Evolutionary conservation across 805 yeast genomes (phyloP).

Genomic region (Candida andamanensis): DNA sequence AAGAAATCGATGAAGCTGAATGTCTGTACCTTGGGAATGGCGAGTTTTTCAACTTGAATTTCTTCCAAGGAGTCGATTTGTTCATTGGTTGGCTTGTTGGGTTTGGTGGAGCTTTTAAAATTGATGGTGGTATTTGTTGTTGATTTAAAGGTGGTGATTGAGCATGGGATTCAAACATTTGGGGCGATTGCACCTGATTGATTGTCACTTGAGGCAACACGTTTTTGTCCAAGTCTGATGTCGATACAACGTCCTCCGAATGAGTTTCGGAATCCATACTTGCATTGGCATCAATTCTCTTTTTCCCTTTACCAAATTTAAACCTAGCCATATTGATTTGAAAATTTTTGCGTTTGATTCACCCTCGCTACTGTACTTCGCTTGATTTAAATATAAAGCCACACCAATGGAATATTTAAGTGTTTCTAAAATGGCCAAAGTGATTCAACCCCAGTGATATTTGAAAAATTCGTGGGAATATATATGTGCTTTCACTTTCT

Average conservation of each 20-base stretch:
- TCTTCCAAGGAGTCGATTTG: conserved; percentile 79
- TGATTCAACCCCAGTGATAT: too few relatives aligned
- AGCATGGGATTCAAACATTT: too few relatives aligned
- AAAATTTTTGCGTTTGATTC: too few relatives aligned
- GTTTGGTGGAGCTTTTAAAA: background rate
- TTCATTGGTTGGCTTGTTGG: too few relatives aligned
- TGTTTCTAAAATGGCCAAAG: too few relatives aligned
- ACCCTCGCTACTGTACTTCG: background rate
- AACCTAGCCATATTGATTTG: conserved; percentile 56
- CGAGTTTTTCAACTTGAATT: conserved; percentile 58
- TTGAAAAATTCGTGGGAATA: too few relatives aligned
- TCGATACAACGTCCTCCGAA: too few relatives aligned
- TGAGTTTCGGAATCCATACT: conserved; percentile 12
- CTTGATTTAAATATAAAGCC: background rate
- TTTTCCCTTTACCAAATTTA: conserved; percentile 46
- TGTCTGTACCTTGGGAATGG: conserved; percentile 97
- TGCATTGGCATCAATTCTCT: conserved; percentile 5
- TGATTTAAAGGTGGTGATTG: conserved; percentile 10
- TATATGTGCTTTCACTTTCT: too few relatives aligned
- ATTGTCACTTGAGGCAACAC: too few relatives aligned
- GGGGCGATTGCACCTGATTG: too few relatives aligned
- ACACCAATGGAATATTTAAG: too few relatives aligned
- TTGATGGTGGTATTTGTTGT: background rate
- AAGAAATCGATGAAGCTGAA: conserved; percentile 71
- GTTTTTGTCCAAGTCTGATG: too few relatives aligned